A percentile compares a stretch with the other conserved stretches of the same genome.
Conservation (phyloP, 768 basidiomycete species). For the Serpula lacrymans region DNA sequence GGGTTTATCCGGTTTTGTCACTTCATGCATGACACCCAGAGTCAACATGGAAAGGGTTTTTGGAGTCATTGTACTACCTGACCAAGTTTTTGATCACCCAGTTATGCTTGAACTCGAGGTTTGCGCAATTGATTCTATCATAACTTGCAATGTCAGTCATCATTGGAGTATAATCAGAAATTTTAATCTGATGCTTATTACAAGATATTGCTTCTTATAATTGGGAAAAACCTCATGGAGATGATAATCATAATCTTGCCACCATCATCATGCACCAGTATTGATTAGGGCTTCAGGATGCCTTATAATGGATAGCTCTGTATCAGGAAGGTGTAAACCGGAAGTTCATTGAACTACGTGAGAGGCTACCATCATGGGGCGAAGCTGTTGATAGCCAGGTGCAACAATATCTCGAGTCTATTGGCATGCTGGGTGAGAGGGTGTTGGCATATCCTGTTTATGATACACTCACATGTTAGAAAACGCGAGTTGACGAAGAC, state of each 20-base stretch:
- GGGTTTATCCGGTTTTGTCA: too few relatives aligned
- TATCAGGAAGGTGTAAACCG: conserved; percentile 2
- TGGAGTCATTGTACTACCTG: conserved; percentile 17
- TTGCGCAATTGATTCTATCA: conserved; percentile 12
- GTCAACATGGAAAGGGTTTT: too few relatives aligned
- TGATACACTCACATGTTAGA: too few relatives aligned
- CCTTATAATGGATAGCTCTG: conserved; percentile 11
- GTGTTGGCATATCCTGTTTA: too few relatives aligned
- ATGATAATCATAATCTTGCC: conserved; percentile 24
- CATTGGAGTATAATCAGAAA: not conserved
- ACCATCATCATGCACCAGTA: conserved; percentile 21
- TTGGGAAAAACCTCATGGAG: conserved; percentile 22
- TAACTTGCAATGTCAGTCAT: conserved; percentile 15
- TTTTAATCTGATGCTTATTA: not conserved
- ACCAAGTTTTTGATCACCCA: conserved; percentile 16
- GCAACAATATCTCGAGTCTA: conserved; percentile 8
- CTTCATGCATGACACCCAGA: too few relatives aligned
- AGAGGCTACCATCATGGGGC: conserved; percentile 10
- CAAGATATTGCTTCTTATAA: conserved; percentile 28
- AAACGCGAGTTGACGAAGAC: too few relatives aligned
- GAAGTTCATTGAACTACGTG: conserved; percentile 9
- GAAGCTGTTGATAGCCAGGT: conserved; percentile 1
- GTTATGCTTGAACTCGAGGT: conserved; percentile 10
- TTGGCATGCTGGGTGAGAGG: conserved; percentile 11
- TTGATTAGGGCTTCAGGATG: conserved; percentile 12